phyloP scores from a whole-genome alignment of 768 basidiomycete genomes.

The Holtermanniella nyarrowii region DNA sequence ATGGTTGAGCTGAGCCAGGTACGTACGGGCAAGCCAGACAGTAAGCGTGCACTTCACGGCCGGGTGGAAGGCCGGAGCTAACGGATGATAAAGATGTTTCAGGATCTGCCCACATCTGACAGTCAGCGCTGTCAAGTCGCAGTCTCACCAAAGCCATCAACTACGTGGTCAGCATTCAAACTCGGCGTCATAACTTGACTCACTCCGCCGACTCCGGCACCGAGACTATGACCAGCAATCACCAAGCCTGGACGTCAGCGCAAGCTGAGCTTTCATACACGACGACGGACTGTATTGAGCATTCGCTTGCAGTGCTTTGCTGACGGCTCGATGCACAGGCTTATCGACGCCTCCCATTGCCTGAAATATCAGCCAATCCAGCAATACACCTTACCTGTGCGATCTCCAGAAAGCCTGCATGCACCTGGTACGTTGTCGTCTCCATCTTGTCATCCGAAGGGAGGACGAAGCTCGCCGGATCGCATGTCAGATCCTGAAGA shows the following conservation, averaged over 20 bases:
- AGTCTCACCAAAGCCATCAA: too few species aligned
- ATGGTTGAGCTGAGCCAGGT: neutral
- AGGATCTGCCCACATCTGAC: neutral
- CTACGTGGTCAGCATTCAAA: too few species aligned
- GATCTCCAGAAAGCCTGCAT: slow-evolving; percentile 71
- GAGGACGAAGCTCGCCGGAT: slow-evolving; percentile 46
- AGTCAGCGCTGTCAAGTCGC: neutral
- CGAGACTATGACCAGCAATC: slow-evolving; percentile 72
- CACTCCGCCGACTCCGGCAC: slow-evolving; percentile 65
- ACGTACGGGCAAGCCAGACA: neutral
- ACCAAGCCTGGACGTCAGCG: slow-evolving; percentile 58
- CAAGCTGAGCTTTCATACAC: too few species aligned
- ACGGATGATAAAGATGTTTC: neutral
- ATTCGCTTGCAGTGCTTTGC: slow-evolving; percentile 58
- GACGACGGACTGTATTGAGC: too few species aligned
- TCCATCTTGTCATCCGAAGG: slow-evolving; percentile 20
- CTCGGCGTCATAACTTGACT: too few species aligned
- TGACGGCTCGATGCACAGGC: slow-evolving; percentile 66
- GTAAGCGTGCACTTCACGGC: neutral
- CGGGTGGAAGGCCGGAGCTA: neutral
- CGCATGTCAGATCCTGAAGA: slow-evolving; percentile 59
- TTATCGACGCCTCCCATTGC: slow-evolving; percentile 67
- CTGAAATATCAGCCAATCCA: too few species aligned
- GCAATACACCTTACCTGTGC: too few species aligned
- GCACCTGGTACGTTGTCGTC: slow-evolving; percentile 50